Evolutionary conservation across 1,139 yeast genomes (phyloP), one percentile per base, ranked within the genome.

Genomic region (Yamadazyma dendronema): DNA sequence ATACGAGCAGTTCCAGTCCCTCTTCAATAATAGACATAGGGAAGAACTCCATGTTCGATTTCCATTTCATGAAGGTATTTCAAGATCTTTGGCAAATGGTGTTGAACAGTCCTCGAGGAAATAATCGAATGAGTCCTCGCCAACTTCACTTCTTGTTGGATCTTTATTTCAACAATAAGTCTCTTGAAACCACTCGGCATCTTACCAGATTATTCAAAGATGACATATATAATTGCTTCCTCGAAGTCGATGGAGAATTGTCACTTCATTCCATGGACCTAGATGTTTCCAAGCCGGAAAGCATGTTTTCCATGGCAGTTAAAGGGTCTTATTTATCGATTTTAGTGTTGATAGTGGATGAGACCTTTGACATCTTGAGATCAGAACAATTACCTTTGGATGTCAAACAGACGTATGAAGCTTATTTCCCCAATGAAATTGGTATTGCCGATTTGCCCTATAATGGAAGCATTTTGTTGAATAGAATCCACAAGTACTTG

Each of bases 121-220:
- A 47, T 11, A 53, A 53, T 6, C 49, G 41, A 17, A 36, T 69
- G 38, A 54, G 50, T 35, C 49, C 50, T 36, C 41, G 47, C n/a
- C 74, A 68, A 40, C 39, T 69, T 12, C 36, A 39, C n/a, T 67
- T 63, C 40, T 43, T 71, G 17, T 38, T 71, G 9, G 64, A 64
- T 17, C 56, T 52, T 37, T 69, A 65, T 44, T 65, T 63, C 47
- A 47, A 47, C 32, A 48, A 49, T 17, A 32, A 39, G 3, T 25
- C 37, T 4, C 30, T 21, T 22, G 24, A 30, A 15, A 63, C 59
- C 30, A 54, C 65, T 1, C 49, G 50, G 28, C 41, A 53, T 25
- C 42, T 66, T 13, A 48, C 65, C 7, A 30, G 24, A 2, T 56
- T 65, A 30, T 68, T 58, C 48, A 56, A 53, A 36, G 42, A 46